Evolutionary conservation across 2,329 filamentous ascomycete species (phyloP), one percentile per base, ranked within the genome.

Genomic region (Leptographium lundbergii): DNA sequence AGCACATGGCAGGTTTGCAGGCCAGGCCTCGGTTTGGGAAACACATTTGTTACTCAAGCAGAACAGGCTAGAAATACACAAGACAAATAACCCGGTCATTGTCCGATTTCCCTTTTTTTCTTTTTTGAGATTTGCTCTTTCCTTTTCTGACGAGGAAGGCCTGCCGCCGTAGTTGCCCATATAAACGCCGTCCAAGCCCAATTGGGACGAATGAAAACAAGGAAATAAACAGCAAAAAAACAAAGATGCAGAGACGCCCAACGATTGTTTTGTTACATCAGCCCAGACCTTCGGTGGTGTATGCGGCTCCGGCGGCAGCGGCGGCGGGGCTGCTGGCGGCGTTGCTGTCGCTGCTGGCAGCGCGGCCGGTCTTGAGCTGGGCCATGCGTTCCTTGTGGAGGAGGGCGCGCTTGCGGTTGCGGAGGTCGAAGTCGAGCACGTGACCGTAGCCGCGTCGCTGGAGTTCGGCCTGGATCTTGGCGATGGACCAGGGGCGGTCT

Each of bases 351-450:
- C 34, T 48, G 51, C 34, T 47, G 48, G 56, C 34, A 47, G 25
- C 19, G 58, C 56, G 54, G 11, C 13, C 29, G 34, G 34, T 45
- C 42, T 29, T 48, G 57, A 59, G 57, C 56, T 59, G 60, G 2
- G 58, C 63, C 32, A 58, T n/a, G 10, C 63, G 61, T 39, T 64
- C 64, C 59, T 64, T 63, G 58, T 64, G 60, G 62, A 69, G 68
- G 58, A 72, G 62, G 53, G 70, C 60, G 51, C 70, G 64, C 63
- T 71, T 70, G 56, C 70, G 69, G 59, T 72, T 72, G 56, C 71
- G 70, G 58, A 72, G 58, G 53, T 72, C 70, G 57, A 70, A 70
- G 59, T 71, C 70, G 36, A 71, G 61, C 58, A 72, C 70, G 56
- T 72, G 70, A 55, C 65, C 65, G 61, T 68, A 70, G 17, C 70